Percentiles rank a stretch among this genome's conserved stretches.
Conservation (phyloP, 768 basidiomycete genomes). For the Scleroderma citrinum region DNA sequence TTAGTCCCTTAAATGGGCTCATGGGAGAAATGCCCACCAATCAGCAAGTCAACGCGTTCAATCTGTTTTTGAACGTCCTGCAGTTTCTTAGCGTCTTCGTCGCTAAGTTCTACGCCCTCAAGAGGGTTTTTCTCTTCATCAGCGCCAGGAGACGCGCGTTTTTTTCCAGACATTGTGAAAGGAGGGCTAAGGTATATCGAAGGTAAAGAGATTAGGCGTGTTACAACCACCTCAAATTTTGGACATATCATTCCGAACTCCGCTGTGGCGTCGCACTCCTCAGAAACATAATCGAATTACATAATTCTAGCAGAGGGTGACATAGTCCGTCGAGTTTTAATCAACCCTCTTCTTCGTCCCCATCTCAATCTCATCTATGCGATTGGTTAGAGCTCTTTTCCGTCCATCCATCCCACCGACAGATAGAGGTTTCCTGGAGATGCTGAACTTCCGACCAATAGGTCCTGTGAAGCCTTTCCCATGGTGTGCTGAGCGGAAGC, state of each 20-base stretch:
- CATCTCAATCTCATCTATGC: slow-evolving; percentile 73
- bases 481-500: slow-evolving; percentile 68
- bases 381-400: slow-evolving; percentile 30
- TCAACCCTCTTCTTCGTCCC: slow-evolving; percentile 77
- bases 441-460: slow-evolving; percentile 26
- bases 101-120: slow-evolving; percentile 58
- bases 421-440: slow-evolving; percentile 33
- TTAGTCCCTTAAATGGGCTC: slow-evolving; percentile 2
- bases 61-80: slow-evolving; percentile 61
- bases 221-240: slow-evolving; percentile 14
- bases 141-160: slow-evolving; percentile 77
- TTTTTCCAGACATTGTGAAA: slow-evolving; percentile 40
- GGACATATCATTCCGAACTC: slow-evolving; percentile 23
- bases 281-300: neutral
- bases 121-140: slow-evolving; percentile 70
- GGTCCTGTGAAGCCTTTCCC: slow-evolving; percentile 64
- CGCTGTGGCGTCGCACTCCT: slow-evolving; percentile 15
- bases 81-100: slow-evolving; percentile 68
- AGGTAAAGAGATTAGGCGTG: neutral
- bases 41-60: slow-evolving; percentile 61
- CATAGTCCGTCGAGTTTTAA: slow-evolving; percentile 26
- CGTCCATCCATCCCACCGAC: slow-evolving; percentile 34
- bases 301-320: neutral
- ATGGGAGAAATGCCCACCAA: slow-evolving; percentile 46
- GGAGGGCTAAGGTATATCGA: neutral